Evolutionary conservation across 495 filamentous ascomycete species (phyloP).

Genomic region (Talaromyces thailandensis): DNA sequence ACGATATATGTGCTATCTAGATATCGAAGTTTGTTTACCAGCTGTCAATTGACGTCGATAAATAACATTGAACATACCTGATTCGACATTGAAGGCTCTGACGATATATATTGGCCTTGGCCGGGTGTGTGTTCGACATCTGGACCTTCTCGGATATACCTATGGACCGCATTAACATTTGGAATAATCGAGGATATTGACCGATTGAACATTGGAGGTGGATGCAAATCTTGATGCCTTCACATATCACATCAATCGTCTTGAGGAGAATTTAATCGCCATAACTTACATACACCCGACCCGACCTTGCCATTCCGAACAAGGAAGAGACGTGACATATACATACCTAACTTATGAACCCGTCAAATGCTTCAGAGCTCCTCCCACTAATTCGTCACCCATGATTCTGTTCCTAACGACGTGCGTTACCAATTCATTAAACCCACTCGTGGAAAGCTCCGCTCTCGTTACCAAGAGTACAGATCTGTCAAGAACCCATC

Average conservation of each 20-base stretch:
- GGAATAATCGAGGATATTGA: too few species aligned
- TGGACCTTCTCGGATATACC: too few species aligned
- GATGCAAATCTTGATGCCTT: background rate
- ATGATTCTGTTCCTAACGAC: background rate
- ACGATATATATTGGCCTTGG: too few species aligned
- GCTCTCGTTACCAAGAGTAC: background rate
- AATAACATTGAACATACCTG: too few species aligned
- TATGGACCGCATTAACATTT: too few species aligned
- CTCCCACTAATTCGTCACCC: background rate
- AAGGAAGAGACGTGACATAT: background rate
- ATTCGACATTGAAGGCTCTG: too few species aligned
- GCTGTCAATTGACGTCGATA: too few species aligned
- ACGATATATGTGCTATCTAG: too few species aligned
- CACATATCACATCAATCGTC: background rate
- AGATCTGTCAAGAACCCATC: background rate
- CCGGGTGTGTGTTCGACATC: too few species aligned
- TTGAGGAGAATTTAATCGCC: background rate
- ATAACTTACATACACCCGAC: background rate
- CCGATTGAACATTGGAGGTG: too few species aligned
- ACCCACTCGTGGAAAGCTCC: background rate
- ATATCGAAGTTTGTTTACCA: too few species aligned
- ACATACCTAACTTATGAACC: background rate
- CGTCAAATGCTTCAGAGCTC: background rate
- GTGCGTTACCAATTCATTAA: background rate
- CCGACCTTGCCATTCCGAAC: background rate